A percentile compares a stretch with the other conserved stretches of the same genome.
Conservation (phyloP, 2,329 filamentous ascomycete genomes). For the Fusarium sp. region DNA sequence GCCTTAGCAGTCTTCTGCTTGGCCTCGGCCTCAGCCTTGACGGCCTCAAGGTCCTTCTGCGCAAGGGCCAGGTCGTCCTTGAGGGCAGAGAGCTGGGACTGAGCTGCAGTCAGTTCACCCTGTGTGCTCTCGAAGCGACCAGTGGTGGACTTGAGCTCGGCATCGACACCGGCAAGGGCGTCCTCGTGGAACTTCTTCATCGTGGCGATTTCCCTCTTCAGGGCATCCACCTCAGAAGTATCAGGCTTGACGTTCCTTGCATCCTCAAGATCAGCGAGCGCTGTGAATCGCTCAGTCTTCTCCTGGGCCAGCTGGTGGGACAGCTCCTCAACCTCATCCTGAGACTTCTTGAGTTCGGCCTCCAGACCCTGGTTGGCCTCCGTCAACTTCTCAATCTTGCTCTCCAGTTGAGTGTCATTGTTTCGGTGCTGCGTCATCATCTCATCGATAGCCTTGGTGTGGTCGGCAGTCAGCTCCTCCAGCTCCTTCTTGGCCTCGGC, state of each 20-base stretch:
- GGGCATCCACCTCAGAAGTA: conserved; percentile 64
- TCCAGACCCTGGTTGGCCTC: conserved; percentile 53
- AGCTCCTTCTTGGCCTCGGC: conserved; percentile 56
- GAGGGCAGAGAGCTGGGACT: conserved; percentile 48
- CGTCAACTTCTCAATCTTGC: conserved; percentile 52
- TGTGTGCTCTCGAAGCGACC: conserved; percentile 52
- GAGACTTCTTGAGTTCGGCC: conserved; percentile 56
- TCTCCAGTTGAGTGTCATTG: conserved; percentile 50
- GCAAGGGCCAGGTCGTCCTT: conserved; percentile 61
- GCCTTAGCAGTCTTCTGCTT: conserved; percentile 67
- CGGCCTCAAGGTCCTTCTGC: conserved; percentile 66
- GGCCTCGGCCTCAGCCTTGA: conserved; percentile 63
- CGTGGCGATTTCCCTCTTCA: conserved; percentile 63
- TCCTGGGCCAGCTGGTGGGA: conserved; percentile 67
- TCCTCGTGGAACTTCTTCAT: conserved; percentile 62
- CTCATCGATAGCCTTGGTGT: conserved; percentile 56
- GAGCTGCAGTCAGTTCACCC: conserved; percentile 51
- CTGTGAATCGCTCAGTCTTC: conserved; percentile 71
- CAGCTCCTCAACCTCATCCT: conserved; percentile 63
- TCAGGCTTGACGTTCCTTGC: conserved; percentile 67
- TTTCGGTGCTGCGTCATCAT: conserved; percentile 55
- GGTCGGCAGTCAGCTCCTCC: conserved; percentile 54
- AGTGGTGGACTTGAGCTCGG: conserved; percentile 52
- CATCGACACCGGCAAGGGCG: conserved; percentile 51
- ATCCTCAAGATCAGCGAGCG: conserved; percentile 71